These are phyloP conservation scores for Pythium folliculosum DNA, from an alignment of 352 stramenopile species.

Conservation along the genomic window DNA sequence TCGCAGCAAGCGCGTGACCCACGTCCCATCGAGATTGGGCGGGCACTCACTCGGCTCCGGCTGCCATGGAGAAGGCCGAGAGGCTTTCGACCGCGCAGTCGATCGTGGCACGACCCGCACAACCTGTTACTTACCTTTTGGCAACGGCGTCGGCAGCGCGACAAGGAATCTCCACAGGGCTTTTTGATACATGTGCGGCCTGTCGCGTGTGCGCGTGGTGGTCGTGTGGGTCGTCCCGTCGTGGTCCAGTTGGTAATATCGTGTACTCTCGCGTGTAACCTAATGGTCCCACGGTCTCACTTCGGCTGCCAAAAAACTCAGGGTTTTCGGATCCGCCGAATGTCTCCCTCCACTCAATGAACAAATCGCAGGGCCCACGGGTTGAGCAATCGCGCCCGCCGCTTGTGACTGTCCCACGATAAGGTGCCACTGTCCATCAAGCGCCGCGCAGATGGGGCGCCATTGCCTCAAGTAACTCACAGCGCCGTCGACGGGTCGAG, in stretches of 20 bases:
- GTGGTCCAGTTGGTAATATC: constrained; percentile 18
- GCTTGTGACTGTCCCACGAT: neutral
- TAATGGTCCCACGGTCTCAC: constrained; percentile 1
- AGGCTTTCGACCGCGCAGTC: neutral
- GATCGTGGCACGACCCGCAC: neutral
- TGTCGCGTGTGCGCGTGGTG: constrained; percentile 8
- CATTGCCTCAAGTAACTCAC: neutral
- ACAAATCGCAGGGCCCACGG: neutral
- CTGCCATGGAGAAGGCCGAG: neutral
- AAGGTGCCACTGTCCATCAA: constrained; percentile 16
- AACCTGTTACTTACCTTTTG: constrained; percentile 1
- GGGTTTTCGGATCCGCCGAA: neutral
- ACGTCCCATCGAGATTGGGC: neutral
- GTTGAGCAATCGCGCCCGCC: constrained; percentile 10
- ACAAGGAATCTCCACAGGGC: neutral
- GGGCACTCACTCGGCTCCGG: neutral
- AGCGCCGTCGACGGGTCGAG: neutral
- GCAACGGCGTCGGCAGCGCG: too few relatives aligned
- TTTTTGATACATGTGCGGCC: neutral
- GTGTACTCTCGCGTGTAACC: constrained; percentile 23
- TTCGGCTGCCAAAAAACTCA: constrained; percentile 11
- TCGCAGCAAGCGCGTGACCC: neutral
- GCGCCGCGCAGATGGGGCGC: neutral
- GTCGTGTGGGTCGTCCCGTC: constrained; percentile 1
- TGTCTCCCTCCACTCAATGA: constrained; percentile 2